These are phyloP conservation scores for Wickerhamomyces xylosicus DNA, from an alignment of 805 yeast species.

Conservation along the genomic window DNA sequence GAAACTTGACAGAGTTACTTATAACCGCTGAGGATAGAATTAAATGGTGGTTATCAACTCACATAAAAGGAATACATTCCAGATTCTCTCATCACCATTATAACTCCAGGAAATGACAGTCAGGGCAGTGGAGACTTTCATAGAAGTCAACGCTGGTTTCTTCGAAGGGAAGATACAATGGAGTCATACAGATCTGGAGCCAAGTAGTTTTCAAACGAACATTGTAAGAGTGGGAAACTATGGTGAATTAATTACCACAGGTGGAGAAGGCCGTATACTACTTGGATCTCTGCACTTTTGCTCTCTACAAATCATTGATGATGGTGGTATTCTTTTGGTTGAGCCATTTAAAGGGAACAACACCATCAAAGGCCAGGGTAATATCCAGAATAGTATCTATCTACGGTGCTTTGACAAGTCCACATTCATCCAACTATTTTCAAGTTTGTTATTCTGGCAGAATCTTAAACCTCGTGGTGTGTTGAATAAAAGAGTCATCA, in stretches of 20 bases:
- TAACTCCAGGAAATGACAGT: no score
- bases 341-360: constrained; percentile 2
- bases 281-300: constrained; percentile 10
- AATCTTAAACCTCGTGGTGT: constrained; percentile 40
- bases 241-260: no score
- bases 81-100: no score
- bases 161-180: background rate
- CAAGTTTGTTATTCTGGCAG: constrained; percentile 47
- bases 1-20: no score
- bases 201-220: background rate
- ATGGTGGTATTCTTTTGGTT: constrained; percentile 2
- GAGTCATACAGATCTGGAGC: background rate
- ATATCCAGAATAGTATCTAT: no score
- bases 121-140: background rate
- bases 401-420: constrained; percentile 15
- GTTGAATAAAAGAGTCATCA: constrained; percentile 30
- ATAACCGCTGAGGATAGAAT: no score
- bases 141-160: background rate
- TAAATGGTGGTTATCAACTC: no score
- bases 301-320: constrained; percentile 2
- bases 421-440: constrained; percentile 31
- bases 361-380: no score
- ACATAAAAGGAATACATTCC: no score
- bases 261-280: no score
- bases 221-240: background rate